Percentiles rank a stretch among this genome's conserved stretches.
Evolutionary conservation across 345 rosid genomes (phyloP).

Genomic region (Hevea brasiliensis): DNA sequence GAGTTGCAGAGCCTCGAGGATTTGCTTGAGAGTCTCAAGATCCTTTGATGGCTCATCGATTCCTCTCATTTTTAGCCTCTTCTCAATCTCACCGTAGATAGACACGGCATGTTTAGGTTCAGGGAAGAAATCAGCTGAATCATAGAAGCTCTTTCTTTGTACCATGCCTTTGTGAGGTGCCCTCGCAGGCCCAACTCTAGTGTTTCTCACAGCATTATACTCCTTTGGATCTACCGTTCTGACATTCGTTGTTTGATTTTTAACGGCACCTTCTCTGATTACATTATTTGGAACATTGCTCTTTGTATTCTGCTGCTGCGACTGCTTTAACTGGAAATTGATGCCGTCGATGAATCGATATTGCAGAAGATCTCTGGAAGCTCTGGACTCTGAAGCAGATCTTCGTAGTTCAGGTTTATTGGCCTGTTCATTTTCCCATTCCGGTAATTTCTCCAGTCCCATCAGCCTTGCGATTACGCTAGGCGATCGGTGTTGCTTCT

Average conservation of each 20-base stretch:
- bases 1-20: slow-evolving; percentile 83
- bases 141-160: slow-evolving; percentile 59
- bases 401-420: slow-evolving; percentile 67
- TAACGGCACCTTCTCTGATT: slow-evolving; percentile 27
- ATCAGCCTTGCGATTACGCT: slow-evolving; percentile 90
- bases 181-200: slow-evolving; percentile 47
- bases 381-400: slow-evolving; percentile 93
- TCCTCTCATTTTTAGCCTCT: slow-evolving; percentile 59
- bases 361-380: slow-evolving; percentile 51
- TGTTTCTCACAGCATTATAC: slow-evolving; percentile 27
- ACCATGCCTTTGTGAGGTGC: slow-evolving; percentile 37
- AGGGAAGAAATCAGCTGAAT: slow-evolving; percentile 85
- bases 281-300: slow-evolving; percentile 15
- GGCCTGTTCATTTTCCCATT: slow-evolving; percentile 44
- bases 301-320: slow-evolving; percentile 33
- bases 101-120: slow-evolving; percentile 53
- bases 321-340: slow-evolving; percentile 45
- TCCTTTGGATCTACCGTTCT: slow-evolving; percentile 31
- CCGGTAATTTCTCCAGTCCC: slow-evolving; percentile 80
- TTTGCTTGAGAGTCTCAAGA: slow-evolving; percentile 82
- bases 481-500: slow-evolving; percentile 62
- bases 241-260: slow-evolving; percentile 18
- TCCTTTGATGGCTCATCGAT: slow-evolving; percentile 73
- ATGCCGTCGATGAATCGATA: slow-evolving; percentile 54
- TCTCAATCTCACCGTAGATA: slow-evolving; percentile 62